Conservation (phyloP, 371 early-diverging fungal species). For the Mucor racemosus region DNA sequence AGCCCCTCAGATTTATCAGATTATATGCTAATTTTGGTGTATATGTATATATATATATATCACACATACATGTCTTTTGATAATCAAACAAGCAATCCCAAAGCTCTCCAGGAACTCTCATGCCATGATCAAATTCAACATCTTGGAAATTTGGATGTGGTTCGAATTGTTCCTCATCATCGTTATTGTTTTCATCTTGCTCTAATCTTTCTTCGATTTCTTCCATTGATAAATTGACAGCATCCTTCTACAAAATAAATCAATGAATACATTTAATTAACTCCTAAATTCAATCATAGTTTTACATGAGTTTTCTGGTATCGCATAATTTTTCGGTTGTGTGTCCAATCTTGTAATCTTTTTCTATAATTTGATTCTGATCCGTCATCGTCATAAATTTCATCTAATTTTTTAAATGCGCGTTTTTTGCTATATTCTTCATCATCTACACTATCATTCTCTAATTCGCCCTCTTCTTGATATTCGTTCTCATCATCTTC, state of each 20-base stretch:
- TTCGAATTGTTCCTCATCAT: conserved; percentile 56
- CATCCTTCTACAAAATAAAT: conserved; percentile 5
- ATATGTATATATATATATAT: background rate
- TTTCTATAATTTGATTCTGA: conserved; percentile 60
- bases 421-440: conserved; percentile 19
- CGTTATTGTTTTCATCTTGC: conserved; percentile 6
- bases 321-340: conserved; percentile 53
- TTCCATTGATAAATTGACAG: conserved; percentile 14
- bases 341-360: conserved; percentile 63
- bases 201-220: conserved; percentile 16
- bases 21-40: background rate
- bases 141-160: conserved; percentile 70
- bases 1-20: too few relatives aligned
- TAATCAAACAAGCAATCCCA: conserved; percentile 90
- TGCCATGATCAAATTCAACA: conserved; percentile 59
- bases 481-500: conserved; percentile 29
- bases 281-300: background rate
- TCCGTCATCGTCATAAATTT: conserved; percentile 65
- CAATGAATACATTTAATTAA: background rate
- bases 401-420: conserved; percentile 15
- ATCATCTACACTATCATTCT: conserved; percentile 19
- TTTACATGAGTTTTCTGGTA: conserved; percentile 32
- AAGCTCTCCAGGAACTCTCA: conserved; percentile 83
- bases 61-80: conserved; percentile 76
- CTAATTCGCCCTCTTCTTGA: background rate